Evolutionary conservation across 2,329 filamentous ascomycete species (phyloP).

Genomic region (Teratosphaeria zuluensis): DNA sequence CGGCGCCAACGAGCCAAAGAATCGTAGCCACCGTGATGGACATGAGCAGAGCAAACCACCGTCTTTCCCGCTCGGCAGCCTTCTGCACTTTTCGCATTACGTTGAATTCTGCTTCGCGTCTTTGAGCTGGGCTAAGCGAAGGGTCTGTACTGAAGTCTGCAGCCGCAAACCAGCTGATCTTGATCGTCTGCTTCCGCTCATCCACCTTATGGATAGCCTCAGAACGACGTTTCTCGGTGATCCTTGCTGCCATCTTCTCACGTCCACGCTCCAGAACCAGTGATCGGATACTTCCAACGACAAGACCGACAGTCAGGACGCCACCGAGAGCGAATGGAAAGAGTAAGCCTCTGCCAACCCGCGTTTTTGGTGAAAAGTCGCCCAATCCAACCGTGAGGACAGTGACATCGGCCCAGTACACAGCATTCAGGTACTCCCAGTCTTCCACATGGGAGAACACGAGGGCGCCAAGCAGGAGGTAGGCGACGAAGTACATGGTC

Average conservation of each 20-base stretch:
- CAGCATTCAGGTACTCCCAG: conserved; percentile 44
- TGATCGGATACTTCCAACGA: conserved; percentile 44
- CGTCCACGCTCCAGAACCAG: conserved; percentile 42
- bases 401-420: conserved; percentile 49
- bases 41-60: conserved; percentile 31
- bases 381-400: conserved; percentile 47
- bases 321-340: conserved; percentile 48
- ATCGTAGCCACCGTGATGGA: conserved; percentile 31
- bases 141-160: conserved; percentile 35
- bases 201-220: conserved; percentile 31
- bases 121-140: conserved; percentile 25
- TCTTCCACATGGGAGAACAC: conserved; percentile 40
- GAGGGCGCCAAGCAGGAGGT: conserved; percentile 39
- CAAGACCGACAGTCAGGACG: conserved; percentile 45
- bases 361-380: conserved; percentile 40
- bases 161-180: conserved; percentile 31
- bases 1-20: conserved; percentile 41
- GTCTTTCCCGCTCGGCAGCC: conserved; percentile 30
- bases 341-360: conserved; percentile 40
- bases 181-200: conserved; percentile 31
- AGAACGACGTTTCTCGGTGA: conserved; percentile 40
- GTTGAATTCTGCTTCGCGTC: conserved; percentile 41
- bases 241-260: conserved; percentile 40
- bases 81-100: conserved; percentile 37
- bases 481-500: conserved; percentile 41